Conservation (phyloP, 2,329 filamentous ascomycete genomes). For the Stagonosporopsis tanaceti region DNA sequence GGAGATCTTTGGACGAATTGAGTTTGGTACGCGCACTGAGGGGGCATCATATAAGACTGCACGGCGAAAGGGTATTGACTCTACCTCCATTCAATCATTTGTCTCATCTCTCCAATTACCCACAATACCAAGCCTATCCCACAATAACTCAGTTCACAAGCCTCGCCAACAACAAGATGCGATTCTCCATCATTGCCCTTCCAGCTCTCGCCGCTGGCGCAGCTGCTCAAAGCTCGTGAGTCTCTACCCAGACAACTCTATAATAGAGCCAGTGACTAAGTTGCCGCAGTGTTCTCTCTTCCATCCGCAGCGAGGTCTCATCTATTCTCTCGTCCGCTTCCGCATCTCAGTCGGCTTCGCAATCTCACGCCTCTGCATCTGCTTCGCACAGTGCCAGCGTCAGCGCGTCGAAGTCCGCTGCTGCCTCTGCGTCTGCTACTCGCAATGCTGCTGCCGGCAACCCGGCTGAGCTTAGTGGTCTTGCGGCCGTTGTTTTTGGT, state of each 20-base stretch:
- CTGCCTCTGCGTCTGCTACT: conserved; percentile 13
- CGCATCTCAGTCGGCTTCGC: conserved; percentile 1
- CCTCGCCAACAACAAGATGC: conserved; percentile 4
- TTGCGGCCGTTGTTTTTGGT: conserved; percentile 23
- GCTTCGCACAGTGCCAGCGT: conserved; percentile 3
- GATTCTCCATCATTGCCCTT: conserved; percentile 10
- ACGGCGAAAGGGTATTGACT: not conserved
- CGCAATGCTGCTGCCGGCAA: conserved; percentile 13
- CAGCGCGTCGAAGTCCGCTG: conserved; percentile 12
- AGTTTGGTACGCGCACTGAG: conserved; percentile 4
- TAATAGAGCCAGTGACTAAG: not conserved
- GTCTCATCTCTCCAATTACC: not conserved
- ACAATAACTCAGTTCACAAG: not conserved
- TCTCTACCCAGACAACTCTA: not conserved
- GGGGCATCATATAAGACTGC: conserved; percentile 13
- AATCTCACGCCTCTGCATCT: conserved; percentile 5
- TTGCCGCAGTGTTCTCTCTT: not conserved
- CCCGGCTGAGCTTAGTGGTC: conserved; percentile 17
- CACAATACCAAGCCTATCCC: no score
- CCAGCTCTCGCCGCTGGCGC: conserved; percentile 12
- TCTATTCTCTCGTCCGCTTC: conserved; percentile 1
- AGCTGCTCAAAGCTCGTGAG: conserved; percentile 19
- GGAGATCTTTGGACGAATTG: not conserved
- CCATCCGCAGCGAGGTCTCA: not conserved
- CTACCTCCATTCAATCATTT: not conserved